A percentile compares a stretch with the other conserved stretches of the same genome.
Evolutionary conservation across 1,284 basidiomycete genomes (phyloP).

Genomic region (Ganoderma boninense): DNA sequence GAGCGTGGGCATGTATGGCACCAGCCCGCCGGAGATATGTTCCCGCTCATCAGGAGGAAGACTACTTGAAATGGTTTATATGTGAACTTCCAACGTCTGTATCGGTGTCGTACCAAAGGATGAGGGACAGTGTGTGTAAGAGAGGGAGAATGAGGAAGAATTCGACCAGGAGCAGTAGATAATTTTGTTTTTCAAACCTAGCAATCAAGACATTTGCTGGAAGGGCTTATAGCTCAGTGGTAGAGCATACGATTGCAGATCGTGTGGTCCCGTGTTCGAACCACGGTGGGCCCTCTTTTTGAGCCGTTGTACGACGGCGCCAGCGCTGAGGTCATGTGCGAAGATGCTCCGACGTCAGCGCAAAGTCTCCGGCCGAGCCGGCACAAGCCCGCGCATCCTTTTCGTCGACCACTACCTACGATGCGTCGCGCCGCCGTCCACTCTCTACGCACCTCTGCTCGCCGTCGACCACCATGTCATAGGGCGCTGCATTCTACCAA

Average conservation of each 20-base stretch:
- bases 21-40: slow-evolving; percentile 28
- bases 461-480: slow-evolving; percentile 9
- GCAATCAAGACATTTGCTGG: background rate
- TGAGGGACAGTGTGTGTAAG: too few relatives aligned
- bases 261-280: slow-evolving; percentile 43
- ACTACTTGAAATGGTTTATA: background rate
- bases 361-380: background rate
- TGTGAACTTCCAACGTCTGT: background rate
- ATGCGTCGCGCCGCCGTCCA: slow-evolving; percentile 36
- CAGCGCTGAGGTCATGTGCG: background rate
- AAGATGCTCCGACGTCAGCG: background rate
- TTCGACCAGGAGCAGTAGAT: too few relatives aligned
- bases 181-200: too few relatives aligned
- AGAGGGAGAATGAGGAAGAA: background rate
- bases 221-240: slow-evolving; percentile 44
- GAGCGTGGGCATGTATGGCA: slow-evolving; percentile 42
- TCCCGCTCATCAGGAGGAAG: slow-evolving; percentile 30
- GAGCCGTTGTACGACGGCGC: background rate
- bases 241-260: slow-evolving; percentile 46
- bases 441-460: slow-evolving; percentile 28
- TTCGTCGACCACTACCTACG: slow-evolving; percentile 21
- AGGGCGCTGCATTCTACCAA: slow-evolving; percentile 5
- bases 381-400: slow-evolving; percentile 5
- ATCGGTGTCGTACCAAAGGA: too few relatives aligned
- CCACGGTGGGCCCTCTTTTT: slow-evolving; percentile 40